These are phyloP conservation scores for Solanum piurae DNA, from an alignment of 257 asterid genomes.

Conservation along the genomic window DNA sequence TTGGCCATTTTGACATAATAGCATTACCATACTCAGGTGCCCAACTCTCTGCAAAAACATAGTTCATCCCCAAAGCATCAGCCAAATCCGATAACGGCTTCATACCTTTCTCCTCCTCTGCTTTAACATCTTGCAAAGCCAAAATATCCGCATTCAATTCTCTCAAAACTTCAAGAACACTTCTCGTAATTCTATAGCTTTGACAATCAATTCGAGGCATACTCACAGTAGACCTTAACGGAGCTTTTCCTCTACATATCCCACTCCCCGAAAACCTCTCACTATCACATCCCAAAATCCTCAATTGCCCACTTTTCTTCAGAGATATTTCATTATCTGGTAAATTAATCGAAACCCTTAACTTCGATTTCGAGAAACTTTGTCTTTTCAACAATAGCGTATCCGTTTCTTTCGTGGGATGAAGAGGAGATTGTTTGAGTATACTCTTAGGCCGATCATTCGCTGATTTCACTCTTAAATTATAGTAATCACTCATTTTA, in stretches of 20 bases:
- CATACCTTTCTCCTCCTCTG: constrained; percentile 91
- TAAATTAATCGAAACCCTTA: constrained; percentile 77
- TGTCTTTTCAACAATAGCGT: constrained; percentile 32
- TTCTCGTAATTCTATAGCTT: constrained; percentile 19
- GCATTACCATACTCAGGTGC: constrained; percentile 98
- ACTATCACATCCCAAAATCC: constrained; percentile 12
- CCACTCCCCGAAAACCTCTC: constrained; percentile 2
- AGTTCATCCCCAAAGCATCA: constrained; percentile 74
- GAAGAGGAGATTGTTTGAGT: constrained; percentile 71
- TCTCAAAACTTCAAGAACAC: constrained; percentile 53
- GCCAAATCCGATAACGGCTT: constrained; percentile 87
- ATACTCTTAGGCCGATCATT: constrained; percentile 66
- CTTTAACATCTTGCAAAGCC: constrained; percentile 90
- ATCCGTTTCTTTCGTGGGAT: constrained; percentile 12
- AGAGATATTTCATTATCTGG: constrained; percentile 92
- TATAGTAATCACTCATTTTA: constrained; percentile 3
- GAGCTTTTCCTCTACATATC: constrained; percentile 41
- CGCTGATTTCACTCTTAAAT: constrained; percentile 30
- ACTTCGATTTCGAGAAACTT: constrained; percentile 51
- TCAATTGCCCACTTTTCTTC: constrained; percentile 46
- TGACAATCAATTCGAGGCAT: constrained; percentile 9
- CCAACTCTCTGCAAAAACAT: constrained; percentile 97
- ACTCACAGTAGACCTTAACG: constrained; percentile 26
- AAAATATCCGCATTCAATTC: constrained; percentile 78
- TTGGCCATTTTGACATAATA: constrained; percentile 80